Base-by-base conservation (phyloP, 805 yeast genomes). In the Kockiozyma suomiensis region DNA sequence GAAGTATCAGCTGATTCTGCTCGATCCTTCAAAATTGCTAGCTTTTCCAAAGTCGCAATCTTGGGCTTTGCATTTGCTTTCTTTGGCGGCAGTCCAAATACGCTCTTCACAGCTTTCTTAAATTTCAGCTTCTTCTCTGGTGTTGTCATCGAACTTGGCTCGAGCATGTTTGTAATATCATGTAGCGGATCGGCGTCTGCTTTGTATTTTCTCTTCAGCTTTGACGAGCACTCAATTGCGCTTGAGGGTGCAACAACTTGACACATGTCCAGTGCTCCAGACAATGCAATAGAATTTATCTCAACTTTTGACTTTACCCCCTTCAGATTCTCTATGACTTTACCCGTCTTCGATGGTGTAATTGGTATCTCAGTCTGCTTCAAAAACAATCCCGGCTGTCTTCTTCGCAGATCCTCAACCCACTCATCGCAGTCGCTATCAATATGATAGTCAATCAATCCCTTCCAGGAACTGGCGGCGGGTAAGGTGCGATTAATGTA, bases 391-490 rank as follows among this genome's bases (percentile, higher is more conserved):
- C 80, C 82, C 1, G 94, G 91, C 5, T 84, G 73, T 43, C 82
- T 80, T 4, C 62, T 56, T 64, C 81, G 79, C 38, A 89, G 72
- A 46, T 79, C 77, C 15, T 76, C 73, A 26, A 91, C 87, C 84
- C 96, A 93, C 25, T 78, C 78, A 73, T 93, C 98, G 71, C 97
- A 89, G 70, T 90, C 97, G 53, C 85, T 75, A 53, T 82, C 74
- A 3, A 93, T 80, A 69, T 91, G 96, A 73, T 85, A 88, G 74
- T 93, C 97, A 53, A 92, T 83, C 8, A 82, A 74, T 0, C 79
- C 79, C 37, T 82, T 81, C 96, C 97, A 93, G 19, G 79, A 75
- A 43, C 84, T 77, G 8, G 56, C 60, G 55, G 80, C 77, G 1
- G 87, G 78, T 5, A 51, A 33, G 1, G 62, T 54, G 59, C 84